Evolutionary conservation across 2,329 filamentous ascomycete species (phyloP).

Genomic region (Ceratocystis ficicola): DNA sequence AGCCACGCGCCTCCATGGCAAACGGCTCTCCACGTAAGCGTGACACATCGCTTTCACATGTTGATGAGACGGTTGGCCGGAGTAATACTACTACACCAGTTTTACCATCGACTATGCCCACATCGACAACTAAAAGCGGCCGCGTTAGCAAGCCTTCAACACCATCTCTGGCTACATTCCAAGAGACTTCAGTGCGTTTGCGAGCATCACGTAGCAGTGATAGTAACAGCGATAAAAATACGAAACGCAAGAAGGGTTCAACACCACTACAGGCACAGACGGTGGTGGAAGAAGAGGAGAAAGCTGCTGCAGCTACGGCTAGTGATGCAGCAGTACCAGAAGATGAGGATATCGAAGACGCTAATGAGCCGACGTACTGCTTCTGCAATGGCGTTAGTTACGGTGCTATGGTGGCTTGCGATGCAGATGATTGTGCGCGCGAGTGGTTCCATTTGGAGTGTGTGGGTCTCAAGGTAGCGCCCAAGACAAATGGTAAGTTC

Average conservation of each 20-base stretch:
- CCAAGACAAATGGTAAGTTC: constrained; percentile 59
- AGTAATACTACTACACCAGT: constrained; percentile 33
- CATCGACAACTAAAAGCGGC: constrained; percentile 52
- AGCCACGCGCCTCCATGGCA: constrained; percentile 23
- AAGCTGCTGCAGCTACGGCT: constrained; percentile 30
- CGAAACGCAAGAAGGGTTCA: constrained; percentile 22
- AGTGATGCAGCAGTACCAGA: constrained; percentile 21
- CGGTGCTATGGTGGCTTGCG: constrained; percentile 74
- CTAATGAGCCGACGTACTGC: constrained; percentile 63
- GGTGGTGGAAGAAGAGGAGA: constrained; percentile 22
- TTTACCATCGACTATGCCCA: constrained; percentile 31
- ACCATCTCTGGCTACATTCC: constrained; percentile 47
- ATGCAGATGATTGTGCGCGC: constrained; percentile 56
- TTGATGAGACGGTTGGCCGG: constrained; percentile 21
- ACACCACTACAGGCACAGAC: constrained; percentile 15
- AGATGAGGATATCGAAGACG: constrained; percentile 50
- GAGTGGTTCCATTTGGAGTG: constrained; percentile 81
- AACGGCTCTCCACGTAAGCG: constrained; percentile 19
- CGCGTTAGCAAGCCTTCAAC: constrained; percentile 56
- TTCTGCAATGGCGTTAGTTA: constrained; percentile 72
- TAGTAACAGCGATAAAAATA: constrained; percentile 27
- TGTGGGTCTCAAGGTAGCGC: constrained; percentile 65
- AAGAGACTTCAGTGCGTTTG: constrained; percentile 39
- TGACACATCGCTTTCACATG: constrained; percentile 9
- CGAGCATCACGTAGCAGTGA: constrained; percentile 39